These are phyloP conservation scores for Raphanus sativus DNA, from an alignment of 345 rosid species.

Conservation along the genomic window DNA sequence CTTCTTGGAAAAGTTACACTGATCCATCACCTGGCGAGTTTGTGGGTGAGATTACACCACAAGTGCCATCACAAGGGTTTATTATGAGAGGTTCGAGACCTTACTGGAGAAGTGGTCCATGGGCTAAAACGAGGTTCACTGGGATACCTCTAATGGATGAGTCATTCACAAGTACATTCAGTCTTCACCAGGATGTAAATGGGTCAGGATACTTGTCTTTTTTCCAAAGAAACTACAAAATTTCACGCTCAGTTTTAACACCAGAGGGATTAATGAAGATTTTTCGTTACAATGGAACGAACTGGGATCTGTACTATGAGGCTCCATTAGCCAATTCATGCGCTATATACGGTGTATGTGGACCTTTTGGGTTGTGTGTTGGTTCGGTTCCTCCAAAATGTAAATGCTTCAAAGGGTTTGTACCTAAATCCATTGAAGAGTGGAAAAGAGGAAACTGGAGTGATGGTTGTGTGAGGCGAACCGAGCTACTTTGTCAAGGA, in stretches of 20 bases:
- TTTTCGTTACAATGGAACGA: neutral
- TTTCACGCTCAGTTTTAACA: neutral
- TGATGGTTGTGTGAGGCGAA: slow-evolving; percentile 30
- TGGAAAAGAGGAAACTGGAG: slow-evolving; percentile 33
- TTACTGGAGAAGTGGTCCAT: slow-evolving; percentile 38
- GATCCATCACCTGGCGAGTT: slow-evolving; percentile 48
- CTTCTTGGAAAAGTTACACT: slow-evolving; percentile 41
- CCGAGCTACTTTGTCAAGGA: slow-evolving; percentile 18
- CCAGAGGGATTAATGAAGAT: slow-evolving; percentile 9
- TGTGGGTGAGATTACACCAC: slow-evolving; percentile 8
- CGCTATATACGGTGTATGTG: slow-evolving; percentile 14
- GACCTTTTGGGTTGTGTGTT: slow-evolving; percentile 34
- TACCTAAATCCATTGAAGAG: slow-evolving; percentile 16
- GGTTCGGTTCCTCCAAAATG: neutral
- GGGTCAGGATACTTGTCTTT: slow-evolving; percentile 10
- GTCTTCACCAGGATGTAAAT: slow-evolving; percentile 17
- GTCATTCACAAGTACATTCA: neutral
- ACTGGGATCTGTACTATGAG: neutral
- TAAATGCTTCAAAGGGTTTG: slow-evolving; percentile 30
- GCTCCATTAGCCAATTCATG: neutral
- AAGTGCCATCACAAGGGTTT: slow-evolving; percentile 36
- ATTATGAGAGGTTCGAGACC: slow-evolving; percentile 22
- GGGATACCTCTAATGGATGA: neutral
- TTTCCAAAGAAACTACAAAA: neutral
- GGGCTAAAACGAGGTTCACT: slow-evolving; percentile 38